These are phyloP conservation scores for Curvularia sp. DNA, from an alignment of 2,329 filamentous ascomycete genomes.

Conservation along the genomic window DNA sequence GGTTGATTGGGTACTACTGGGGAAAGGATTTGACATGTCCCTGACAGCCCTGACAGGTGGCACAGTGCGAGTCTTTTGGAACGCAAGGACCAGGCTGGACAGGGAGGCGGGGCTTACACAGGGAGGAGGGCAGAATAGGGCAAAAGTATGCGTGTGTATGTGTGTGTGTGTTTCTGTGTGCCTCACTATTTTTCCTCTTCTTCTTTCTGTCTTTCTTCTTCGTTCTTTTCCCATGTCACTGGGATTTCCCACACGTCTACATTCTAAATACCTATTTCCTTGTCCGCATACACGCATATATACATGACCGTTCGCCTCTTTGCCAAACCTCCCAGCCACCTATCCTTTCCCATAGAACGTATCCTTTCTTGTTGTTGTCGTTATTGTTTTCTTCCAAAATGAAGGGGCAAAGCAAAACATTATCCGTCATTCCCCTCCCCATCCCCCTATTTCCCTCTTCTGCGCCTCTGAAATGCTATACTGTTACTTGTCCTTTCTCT, in stretches of 20 bases:
- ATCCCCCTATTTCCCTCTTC: background rate
- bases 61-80: slow-evolving; percentile 27
- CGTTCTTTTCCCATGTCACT: background rate
- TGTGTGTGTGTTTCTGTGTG: no score
- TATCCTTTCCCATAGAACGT: background rate
- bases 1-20: background rate
- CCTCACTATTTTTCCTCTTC: background rate
- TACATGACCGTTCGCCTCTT: background rate
- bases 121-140: background rate
- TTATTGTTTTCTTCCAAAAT: background rate
- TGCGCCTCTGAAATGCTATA: background rate
- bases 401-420: background rate
- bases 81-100: slow-evolving; percentile 1
- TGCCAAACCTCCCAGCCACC: background rate
- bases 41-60: slow-evolving; percentile 38
- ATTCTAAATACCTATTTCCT: background rate
- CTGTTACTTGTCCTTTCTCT: no score
- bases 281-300: background rate
- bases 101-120: background rate
- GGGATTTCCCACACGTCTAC: background rate
- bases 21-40: slow-evolving; percentile 17
- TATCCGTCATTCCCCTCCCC: background rate
- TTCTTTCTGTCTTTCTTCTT: background rate
- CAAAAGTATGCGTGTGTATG: background rate
- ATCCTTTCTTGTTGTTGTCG: background rate